Base-by-base conservation (phyloP, 805 yeast species). In the Saccharomycopsis fermentans region DNA sequence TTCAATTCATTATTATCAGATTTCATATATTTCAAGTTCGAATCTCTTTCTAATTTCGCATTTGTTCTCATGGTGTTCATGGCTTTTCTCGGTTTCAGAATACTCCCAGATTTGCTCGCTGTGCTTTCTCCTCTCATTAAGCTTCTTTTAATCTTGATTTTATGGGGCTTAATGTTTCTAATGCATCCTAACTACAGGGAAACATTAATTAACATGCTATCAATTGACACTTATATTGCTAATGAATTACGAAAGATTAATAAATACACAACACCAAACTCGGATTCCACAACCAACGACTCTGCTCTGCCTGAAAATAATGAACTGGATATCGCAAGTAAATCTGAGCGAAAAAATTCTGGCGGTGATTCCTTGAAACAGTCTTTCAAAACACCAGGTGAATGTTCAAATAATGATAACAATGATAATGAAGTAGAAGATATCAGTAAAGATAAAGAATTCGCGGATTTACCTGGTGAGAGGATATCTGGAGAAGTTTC, bases 11-110 rank as follows among this genome's bases (percentile, higher is more conserved):
- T 80, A 50, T 73, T 86, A 35, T 71, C 73, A 21, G 81, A 79
- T 58, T 82, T 83, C 68, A 80, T 86, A 1, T 84, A 78, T 66
- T 89, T 84, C 69, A 75, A 77, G 58, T 82, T 86, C 67, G 88
- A 84, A 65, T 72, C 77, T 36, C 63, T 83, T 1, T 84, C 90
- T 2, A 70, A 81, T 27, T 72, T 79, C 50, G 73, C 80, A 3
- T 86, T 76, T 65, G 62, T 83, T 21, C 57, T 65, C 0, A 48
- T 80, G 4, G 61, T 80, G 8, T 37, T 61, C 58, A n/a, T 69
- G 43, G 70, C 70, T 36, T 1, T 70, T 0, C 14, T 68, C 50
- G 59, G 77, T 73, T 29, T 70, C 35, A 50, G 65, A 16, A 4
- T 12, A 66, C 66, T 58, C 60, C 71, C 60, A 68, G 74, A 59